A percentile compares a stretch with the other conserved stretches of the same genome.
Conservation (phyloP, 2,329 filamentous ascomycete species). For the Lachnellula hyalina region DNA sequence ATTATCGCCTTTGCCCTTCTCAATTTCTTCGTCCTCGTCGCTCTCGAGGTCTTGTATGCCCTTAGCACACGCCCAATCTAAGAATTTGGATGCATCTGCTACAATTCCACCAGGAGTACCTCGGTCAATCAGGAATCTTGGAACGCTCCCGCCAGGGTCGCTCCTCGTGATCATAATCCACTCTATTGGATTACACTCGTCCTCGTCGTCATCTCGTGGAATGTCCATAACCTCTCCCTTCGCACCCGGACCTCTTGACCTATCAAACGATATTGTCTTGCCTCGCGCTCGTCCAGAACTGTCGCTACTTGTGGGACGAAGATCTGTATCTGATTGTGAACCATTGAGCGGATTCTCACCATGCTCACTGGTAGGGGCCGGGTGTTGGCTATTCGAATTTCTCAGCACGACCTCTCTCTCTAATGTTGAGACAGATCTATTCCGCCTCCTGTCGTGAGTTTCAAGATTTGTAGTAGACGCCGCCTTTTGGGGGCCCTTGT, state of each 20-base stretch:
- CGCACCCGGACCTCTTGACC: constrained; percentile 33
- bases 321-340: constrained; percentile 14
- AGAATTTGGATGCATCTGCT: constrained; percentile 60
- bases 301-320: constrained; percentile 9
- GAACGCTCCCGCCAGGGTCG: constrained; percentile 68
- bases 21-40: constrained; percentile 16
- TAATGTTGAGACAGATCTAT: constrained; percentile 28
- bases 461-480: constrained; percentile 42
- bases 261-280: constrained; percentile 38
- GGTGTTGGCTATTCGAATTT: constrained; percentile 33
- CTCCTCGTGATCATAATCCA: constrained; percentile 72
- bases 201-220: constrained; percentile 36
- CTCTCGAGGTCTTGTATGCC: constrained; percentile 26
- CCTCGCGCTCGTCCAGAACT: constrained; percentile 31
- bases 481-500: constrained; percentile 37
- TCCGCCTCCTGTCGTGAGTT: constrained; percentile 23
- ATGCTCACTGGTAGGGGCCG: constrained; percentile 8
- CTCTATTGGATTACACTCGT: constrained; percentile 59
- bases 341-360: constrained; percentile 6
- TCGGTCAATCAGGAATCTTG: constrained; percentile 66
- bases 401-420: constrained; percentile 40
- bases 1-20: constrained; percentile 14
- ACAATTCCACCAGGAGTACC: constrained; percentile 63
- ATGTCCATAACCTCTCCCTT: constrained; percentile 33
- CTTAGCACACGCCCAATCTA: constrained; percentile 58